Percentiles rank a stretch among this genome's conserved stretches.
Conservation (phyloP, 352 stramenopile genomes). For the Plasmopara halstedii region DNA sequence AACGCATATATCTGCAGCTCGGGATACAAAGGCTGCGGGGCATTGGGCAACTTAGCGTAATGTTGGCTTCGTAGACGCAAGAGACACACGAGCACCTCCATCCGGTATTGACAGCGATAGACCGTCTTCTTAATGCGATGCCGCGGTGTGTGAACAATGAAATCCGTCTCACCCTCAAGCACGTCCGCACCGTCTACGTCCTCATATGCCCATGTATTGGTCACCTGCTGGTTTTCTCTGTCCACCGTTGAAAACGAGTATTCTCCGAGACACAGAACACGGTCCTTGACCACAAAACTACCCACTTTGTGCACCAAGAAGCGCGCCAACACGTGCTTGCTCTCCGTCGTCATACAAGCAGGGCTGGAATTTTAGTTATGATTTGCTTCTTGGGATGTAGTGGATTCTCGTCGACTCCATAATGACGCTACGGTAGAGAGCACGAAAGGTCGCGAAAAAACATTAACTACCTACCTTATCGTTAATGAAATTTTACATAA, state of each 20-base stretch:
- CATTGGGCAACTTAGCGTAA: slow-evolving; percentile 28
- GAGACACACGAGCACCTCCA: slow-evolving; percentile 77
- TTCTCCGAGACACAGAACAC: slow-evolving; percentile 72
- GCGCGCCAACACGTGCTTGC: slow-evolving; percentile 51
- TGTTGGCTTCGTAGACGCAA: slow-evolving; percentile 67
- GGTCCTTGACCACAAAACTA: slow-evolving; percentile 79
- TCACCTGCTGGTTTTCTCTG: slow-evolving; percentile 57
- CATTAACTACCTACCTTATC: too few relatives aligned
- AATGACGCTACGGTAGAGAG: neutral
- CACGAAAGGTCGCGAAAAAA: neutral
- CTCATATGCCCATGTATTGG: slow-evolving; percentile 77
- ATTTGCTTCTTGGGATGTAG: neutral
- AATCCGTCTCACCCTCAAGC: slow-evolving; percentile 71
- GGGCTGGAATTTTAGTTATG: neutral
- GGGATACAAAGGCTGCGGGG: slow-evolving; percentile 7
- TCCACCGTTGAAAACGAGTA: slow-evolving; percentile 69
- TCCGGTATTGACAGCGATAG: slow-evolving; percentile 72
- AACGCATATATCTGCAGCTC: slow-evolving; percentile 57
- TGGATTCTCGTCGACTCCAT: neutral
- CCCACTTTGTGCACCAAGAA: slow-evolving; percentile 84
- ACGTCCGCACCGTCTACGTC: slow-evolving; percentile 56
- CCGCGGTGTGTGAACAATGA: slow-evolving; percentile 66
- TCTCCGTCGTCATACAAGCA: slow-evolving; percentile 25
- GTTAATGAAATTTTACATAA: too few relatives aligned
- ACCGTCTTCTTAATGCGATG: slow-evolving; percentile 78